These are phyloP conservation scores for Aegilops sharonensis DNA, from an alignment of 176 grass and related monocot genomes.

Conservation along the genomic window DNA sequence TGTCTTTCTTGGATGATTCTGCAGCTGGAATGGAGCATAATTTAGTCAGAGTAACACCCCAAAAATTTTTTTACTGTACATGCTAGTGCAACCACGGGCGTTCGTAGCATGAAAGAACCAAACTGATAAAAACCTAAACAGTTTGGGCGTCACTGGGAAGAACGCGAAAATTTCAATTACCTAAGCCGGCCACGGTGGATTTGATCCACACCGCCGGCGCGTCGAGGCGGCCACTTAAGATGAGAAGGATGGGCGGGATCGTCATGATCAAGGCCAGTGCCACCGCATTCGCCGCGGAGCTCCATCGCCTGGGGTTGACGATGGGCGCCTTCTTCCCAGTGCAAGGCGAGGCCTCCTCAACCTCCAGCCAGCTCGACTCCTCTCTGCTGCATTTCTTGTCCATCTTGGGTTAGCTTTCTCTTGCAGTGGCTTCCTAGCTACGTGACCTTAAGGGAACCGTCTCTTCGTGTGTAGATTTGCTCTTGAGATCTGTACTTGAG, in stretches of 20 bases:
- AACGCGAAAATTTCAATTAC: not conserved
- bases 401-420: not conserved
- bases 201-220: slow-evolving; percentile 30
- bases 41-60: not conserved
- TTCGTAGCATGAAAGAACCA: not conserved
- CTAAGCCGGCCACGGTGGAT: not conserved
- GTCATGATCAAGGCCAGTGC: slow-evolving; percentile 30
- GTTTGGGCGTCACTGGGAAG: too few relatives aligned
- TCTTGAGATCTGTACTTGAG: not conserved
- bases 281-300: slow-evolving; percentile 11
- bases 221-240: not conserved
- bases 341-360: slow-evolving; percentile 20
- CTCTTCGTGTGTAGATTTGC: not conserved
- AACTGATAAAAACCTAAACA: not conserved
- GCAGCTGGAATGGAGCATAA: not conserved
- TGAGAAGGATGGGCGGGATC: slow-evolving; percentile 9
- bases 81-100: not conserved
- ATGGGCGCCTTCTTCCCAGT: slow-evolving; percentile 8
- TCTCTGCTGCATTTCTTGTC: not conserved
- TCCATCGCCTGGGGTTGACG: slow-evolving; percentile 6
- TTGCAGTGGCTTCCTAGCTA: not conserved
- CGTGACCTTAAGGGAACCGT: not conserved
- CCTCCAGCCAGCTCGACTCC: not conserved
- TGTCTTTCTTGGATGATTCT: slow-evolving; percentile 9
- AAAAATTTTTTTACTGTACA: too few relatives aligned